Percentiles rank a stretch among this genome's conserved stretches.
Conservation (phyloP, 73 alveolate genomes). For the Paramecium caudatum region DNA sequence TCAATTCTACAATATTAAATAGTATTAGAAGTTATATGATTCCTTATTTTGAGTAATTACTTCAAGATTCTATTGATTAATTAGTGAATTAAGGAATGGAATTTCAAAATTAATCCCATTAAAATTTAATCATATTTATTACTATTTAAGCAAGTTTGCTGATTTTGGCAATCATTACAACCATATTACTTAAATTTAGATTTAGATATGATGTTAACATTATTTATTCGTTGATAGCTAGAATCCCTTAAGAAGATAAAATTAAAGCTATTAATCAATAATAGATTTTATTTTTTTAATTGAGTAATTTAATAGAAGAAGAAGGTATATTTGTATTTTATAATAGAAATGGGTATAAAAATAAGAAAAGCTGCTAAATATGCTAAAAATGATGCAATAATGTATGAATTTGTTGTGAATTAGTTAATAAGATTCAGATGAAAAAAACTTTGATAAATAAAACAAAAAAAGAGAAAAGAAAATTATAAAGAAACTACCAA, state of each 20-base stretch:
- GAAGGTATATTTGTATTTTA: neutral
- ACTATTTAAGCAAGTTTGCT: neutral
- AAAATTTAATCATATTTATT: neutral
- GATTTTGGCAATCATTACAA: neutral
- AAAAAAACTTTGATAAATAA: neutral
- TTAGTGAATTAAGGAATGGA: neutral
- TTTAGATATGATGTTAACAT: neutral
- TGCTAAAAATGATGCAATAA: neutral
- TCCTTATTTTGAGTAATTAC: neutral
- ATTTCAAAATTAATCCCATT: neutral
- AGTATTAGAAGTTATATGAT: slow-evolving; percentile 1
- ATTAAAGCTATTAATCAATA: neutral
- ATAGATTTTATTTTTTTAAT: neutral
- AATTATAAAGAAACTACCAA: neutral
- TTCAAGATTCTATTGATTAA: neutral
- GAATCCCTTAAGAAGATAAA: neutral
- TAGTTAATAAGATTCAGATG: slow-evolving; percentile 1
- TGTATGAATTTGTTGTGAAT: neutral
- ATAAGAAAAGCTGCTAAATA: too few species aligned
- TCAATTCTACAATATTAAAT: neutral
- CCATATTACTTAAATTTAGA: neutral
- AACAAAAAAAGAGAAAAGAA: slow-evolving; percentile 12
- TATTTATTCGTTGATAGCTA: neutral
- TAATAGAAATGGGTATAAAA: neutral
- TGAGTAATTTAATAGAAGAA: neutral